phyloP scores from a whole-genome alignment of 805 yeast species.

The Cyberlindnera xylosilytica region DNA sequence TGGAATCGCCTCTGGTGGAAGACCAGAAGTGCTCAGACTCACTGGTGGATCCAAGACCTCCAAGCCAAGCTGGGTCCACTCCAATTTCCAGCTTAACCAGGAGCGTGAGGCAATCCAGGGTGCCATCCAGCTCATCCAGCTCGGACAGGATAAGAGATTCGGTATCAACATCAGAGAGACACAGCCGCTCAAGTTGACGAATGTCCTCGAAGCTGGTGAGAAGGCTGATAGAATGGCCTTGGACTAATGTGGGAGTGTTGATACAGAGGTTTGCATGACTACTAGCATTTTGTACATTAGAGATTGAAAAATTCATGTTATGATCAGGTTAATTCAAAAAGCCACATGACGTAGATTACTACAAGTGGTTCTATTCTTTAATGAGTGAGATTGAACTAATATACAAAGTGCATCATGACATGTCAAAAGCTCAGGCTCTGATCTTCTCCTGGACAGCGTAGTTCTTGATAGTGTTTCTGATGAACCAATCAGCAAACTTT shows the following conservation, averaged over 20 bases:
- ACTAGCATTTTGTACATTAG: background rate
- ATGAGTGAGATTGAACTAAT: too few species aligned
- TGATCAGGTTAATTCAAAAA: too few species aligned
- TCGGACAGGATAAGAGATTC: slow-evolving; percentile 64
- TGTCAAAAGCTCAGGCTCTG: slow-evolving; percentile 6
- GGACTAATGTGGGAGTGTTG: slow-evolving; percentile 8
- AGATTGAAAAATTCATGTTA: background rate
- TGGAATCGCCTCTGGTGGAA: slow-evolving; percentile 36
- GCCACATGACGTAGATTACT: too few species aligned
- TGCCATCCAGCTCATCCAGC: slow-evolving; percentile 51
- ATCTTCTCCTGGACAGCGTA: slow-evolving; percentile 40
- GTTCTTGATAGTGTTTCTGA: slow-evolving; percentile 45
- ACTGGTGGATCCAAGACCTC: slow-evolving; percentile 73
- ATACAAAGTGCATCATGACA: too few species aligned
- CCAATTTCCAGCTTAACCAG: slow-evolving; percentile 60
- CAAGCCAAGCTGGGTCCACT: slow-evolving; percentile 86
- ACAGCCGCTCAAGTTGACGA: slow-evolving; percentile 45
- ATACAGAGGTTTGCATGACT: background rate
- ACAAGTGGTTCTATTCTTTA: too few species aligned
- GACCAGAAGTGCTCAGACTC: slow-evolving; percentile 65
- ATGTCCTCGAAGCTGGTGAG: slow-evolving; percentile 7
- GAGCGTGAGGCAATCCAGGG: slow-evolving; percentile 39
- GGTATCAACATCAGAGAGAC: slow-evolving; percentile 66
- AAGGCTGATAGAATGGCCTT: slow-evolving; percentile 17
- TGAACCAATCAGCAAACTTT: slow-evolving; percentile 48